Conservation (phyloP, 257 asterid species). For the Forsythia suspensa region DNA sequence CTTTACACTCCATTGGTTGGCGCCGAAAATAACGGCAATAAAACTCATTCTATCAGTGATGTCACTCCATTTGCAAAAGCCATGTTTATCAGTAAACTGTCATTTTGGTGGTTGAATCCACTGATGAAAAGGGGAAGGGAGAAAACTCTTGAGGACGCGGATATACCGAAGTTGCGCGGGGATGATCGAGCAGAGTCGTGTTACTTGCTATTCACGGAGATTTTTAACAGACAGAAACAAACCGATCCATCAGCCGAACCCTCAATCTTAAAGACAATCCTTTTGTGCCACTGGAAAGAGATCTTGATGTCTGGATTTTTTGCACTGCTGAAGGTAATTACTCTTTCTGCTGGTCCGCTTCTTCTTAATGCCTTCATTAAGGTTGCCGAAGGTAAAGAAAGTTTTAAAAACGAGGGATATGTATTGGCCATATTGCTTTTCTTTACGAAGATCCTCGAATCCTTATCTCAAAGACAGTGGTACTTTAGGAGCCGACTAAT, state of each 20-base stretch:
- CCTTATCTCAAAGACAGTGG: slow-evolving; percentile 91
- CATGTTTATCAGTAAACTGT: slow-evolving; percentile 44
- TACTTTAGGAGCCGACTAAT: slow-evolving; percentile 72
- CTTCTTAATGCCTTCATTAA: slow-evolving; percentile 80
- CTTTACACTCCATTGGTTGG: slow-evolving; percentile 60
- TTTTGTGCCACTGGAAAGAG: slow-evolving; percentile 64
- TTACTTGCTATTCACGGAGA: slow-evolving; percentile 51
- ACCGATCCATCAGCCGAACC: slow-evolving; percentile 40
- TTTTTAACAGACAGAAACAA: slow-evolving; percentile 44
- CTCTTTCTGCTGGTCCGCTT: slow-evolving; percentile 81
- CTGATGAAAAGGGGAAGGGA: slow-evolving; percentile 75
- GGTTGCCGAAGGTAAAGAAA: slow-evolving; percentile 75
- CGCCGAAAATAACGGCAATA: slow-evolving; percentile 25
- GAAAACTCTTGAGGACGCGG: slow-evolving; percentile 71
- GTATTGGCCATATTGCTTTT: slow-evolving; percentile 63
- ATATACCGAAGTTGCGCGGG: slow-evolving; percentile 68
- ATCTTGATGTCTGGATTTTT: slow-evolving; percentile 73
- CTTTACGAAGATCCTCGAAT: slow-evolving; percentile 65
- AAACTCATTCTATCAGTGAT: slow-evolving; percentile 18
- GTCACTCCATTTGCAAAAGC: slow-evolving; percentile 64
- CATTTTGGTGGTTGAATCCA: slow-evolving; percentile 96
- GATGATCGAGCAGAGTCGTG: slow-evolving; percentile 85
- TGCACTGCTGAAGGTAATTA: slow-evolving; percentile 65
- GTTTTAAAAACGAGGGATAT: slow-evolving; percentile 60
- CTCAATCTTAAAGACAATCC: slow-evolving; percentile 58